Evolutionary conservation across 257 asterid genomes (phyloP), one percentile per base, ranked within the genome.

Genomic region (Primulina eburnea): DNA sequence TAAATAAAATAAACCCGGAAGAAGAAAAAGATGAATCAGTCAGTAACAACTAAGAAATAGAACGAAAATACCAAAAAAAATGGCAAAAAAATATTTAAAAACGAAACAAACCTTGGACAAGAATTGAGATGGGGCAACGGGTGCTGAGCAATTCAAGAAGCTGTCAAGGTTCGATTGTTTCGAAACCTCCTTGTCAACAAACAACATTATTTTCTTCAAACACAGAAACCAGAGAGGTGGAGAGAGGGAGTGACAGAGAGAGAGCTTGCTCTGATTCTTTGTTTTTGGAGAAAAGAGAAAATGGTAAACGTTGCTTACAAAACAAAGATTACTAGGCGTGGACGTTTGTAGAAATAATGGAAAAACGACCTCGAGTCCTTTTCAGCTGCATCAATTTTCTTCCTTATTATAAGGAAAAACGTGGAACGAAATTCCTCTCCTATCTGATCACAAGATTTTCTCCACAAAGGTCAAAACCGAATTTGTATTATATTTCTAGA

Each of bases 121-220:
- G 55, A 72, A 84, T 63, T 77, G 89, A 38, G 86, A 84, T 58
- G 77, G 69, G 28, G 73, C 81, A 33, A 72, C 76, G 5, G 89
- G 86, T 60, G 89, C 77, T 65, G 68, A 74, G 53, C 84, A 72
- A 72, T 81, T 78, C 79, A 84, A 65, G 69, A 84, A 77, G 67
- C 84, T 59, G 20, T 75, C 83, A 70, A 84, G 76, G 67, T 84
- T 84, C 52, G 89, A 69, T 72, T 77, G 84, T 64, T 57, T 69
- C 73, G 80, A 56, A 64, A 77, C 57, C 57, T 50, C 78, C 69
- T 79, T 81, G 9, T 75, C 77, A 57, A 75, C 6, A 50, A 74
- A 53, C 82, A 81, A 14, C 69, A 64, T 64, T 18, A 65, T 78
- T 59, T 73, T 74, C 75, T 74, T 37, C 28, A 12, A 17, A 33